Evolutionary conservation across 2,329 filamentous ascomycete genomes (phyloP).

Genomic region (Calonectria naviculata): DNA sequence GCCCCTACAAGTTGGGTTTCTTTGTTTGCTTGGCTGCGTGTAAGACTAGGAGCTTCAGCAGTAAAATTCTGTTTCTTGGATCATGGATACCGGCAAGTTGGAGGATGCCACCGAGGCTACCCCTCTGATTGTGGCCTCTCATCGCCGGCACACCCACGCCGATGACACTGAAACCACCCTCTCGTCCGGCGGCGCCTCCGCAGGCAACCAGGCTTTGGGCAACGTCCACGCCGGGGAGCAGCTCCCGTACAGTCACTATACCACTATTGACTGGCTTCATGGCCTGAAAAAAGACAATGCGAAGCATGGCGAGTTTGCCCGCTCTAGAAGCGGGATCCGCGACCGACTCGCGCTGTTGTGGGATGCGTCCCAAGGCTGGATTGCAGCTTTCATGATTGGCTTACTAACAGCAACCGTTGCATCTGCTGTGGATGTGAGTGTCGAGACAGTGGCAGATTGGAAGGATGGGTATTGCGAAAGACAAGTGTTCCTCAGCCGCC

Average conservation of each 20-base stretch:
- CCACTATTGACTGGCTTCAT: conserved; percentile 72
- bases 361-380: conserved; percentile 23
- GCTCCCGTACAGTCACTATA: conserved; percentile 66
- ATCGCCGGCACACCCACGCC: background rate
- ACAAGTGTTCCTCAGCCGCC: conserved; percentile 3
- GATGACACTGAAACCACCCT: background rate
- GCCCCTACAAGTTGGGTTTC: background rate
- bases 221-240: background rate
- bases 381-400: conserved; percentile 26
- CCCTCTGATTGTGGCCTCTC: background rate
- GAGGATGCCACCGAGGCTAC: conserved; percentile 3
- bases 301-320: background rate
- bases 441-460: conserved; percentile 26
- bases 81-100: background rate
- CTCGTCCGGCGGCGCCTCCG: background rate
- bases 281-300: conserved; percentile 55
- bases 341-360: background rate
- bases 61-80: background rate
- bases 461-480: conserved; percentile 28
- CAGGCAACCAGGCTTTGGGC: background rate
- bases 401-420: conserved; percentile 24
- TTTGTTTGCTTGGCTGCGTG: background rate
- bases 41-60: background rate
- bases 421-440: conserved; percentile 23
- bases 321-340: background rate